Conservation (phyloP, 495 filamentous ascomycete species). For the Daldinia loculata region DNA sequence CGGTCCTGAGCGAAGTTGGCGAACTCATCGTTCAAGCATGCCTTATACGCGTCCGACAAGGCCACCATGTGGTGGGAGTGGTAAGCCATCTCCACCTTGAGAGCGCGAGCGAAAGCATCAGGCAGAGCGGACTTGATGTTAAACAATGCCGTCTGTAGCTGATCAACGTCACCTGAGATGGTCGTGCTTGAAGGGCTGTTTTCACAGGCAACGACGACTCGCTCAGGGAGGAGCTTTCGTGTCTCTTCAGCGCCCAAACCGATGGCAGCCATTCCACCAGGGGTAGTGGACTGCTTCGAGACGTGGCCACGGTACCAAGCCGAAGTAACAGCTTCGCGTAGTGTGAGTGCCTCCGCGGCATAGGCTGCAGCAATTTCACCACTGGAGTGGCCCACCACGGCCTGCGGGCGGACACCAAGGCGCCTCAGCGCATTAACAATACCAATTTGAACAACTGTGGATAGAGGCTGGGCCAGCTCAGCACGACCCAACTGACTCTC, state of each 20-base stretch:
- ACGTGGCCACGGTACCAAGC: conserved; percentile 46
- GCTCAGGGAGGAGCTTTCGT: not conserved
- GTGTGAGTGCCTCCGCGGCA: conserved; percentile 39
- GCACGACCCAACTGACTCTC: conserved; percentile 21
- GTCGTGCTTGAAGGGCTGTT: conserved; percentile 51
- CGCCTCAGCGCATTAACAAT: conserved; percentile 58
- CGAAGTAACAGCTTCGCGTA: conserved; percentile 31
- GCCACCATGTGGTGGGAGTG: conserved; percentile 1
- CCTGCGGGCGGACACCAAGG: conserved; percentile 52
- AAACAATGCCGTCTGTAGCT: not conserved
- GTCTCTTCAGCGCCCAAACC: conserved; percentile 14
- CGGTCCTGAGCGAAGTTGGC: not conserved
- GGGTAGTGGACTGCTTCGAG: not conserved
- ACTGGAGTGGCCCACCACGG: conserved; percentile 50
- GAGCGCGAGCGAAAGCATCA: not conserved
- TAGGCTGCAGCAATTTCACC: conserved; percentile 56
- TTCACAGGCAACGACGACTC: conserved; percentile 47
- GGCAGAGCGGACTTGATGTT: not conserved
- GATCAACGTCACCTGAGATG: conserved; percentile 43
- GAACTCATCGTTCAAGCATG: not conserved
- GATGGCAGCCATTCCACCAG: conserved; percentile 51
- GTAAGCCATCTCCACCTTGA: not conserved
- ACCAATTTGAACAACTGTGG: conserved; percentile 54
- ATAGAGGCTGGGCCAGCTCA: conserved; percentile 50
- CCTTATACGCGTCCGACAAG: not conserved